These are phyloP conservation scores for Alternaria sp. DNA, from an alignment of 2,329 filamentous ascomycete genomes.

Conservation along the genomic window DNA sequence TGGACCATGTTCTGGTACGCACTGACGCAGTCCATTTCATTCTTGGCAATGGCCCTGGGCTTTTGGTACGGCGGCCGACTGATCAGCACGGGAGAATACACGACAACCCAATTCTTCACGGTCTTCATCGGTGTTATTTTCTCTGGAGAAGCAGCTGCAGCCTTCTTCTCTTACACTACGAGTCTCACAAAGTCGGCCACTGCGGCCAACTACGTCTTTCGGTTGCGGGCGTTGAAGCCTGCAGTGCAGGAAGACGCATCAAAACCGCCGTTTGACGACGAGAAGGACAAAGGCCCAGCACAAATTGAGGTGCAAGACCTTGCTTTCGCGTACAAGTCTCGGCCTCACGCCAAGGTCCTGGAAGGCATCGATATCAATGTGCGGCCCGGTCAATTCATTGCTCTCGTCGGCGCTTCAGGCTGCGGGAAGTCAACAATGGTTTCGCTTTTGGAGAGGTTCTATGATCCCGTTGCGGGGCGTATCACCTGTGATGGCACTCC, in stretches of 20 bases:
- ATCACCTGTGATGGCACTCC: conserved; percentile 81
- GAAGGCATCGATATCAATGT: conserved; percentile 76
- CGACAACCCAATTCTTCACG: conserved; percentile 87
- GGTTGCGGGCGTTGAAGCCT: conserved; percentile 49
- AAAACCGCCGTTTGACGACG: conserved; percentile 41
- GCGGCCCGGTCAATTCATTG: conserved; percentile 77
- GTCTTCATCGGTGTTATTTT: conserved; percentile 69
- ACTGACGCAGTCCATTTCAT: conserved; percentile 77
- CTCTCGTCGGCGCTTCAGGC: conserved; percentile 87
- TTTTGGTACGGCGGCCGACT: conserved; percentile 49
- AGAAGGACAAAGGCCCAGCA: conserved; percentile 39
- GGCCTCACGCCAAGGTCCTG: conserved; percentile 78
- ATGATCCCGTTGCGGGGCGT: conserved; percentile 81
- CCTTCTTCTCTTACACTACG: conserved; percentile 90
- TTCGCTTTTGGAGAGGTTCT: conserved; percentile 89
- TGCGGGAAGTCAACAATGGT: conserved; percentile 96
- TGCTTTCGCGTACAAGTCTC: conserved; percentile 80
- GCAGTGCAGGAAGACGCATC: conserved; percentile 47
- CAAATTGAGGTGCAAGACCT: conserved; percentile 63
- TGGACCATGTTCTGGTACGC: conserved; percentile 83
- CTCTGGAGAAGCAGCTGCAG: conserved; percentile 71
- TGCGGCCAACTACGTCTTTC: conserved; percentile 66
- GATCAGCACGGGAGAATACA: conserved; percentile 57
- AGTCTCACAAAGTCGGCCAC: conserved; percentile 97
- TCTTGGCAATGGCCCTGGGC: conserved; percentile 42